Evolutionary conservation across 1,284 basidiomycete genomes (phyloP), one percentile per base, ranked within the genome.

Genomic region (Pulchroboletus neoregius): DNA sequence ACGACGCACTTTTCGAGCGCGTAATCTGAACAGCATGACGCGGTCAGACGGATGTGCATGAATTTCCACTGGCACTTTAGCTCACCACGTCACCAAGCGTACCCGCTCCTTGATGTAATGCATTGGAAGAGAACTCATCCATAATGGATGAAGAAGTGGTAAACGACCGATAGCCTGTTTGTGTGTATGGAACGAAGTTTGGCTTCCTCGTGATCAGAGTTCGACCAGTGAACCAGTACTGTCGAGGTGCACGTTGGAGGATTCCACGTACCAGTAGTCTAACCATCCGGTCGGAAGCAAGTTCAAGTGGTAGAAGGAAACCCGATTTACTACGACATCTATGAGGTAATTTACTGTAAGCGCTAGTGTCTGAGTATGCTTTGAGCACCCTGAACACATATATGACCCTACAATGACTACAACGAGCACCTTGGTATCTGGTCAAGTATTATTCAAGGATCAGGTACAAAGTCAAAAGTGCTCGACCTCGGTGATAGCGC

Each of bases 21-120:
- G 39, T 35, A 2, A 62, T 52, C 59, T 61, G 35, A 38, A 8
- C 18, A 13, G 20, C 6, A 5, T 10, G 24, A 18, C 9, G 2
- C 1, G 22, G 27, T 56, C 20, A 50, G 43, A 26, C n/a, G 15
- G 26, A n/a, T 18, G 24, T 37, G 40, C 15, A 24, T n/a, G 26
- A 8, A 24, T 18, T 11, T 32, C 16, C 20, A 28, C 22, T 16
- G 10, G 28, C 13, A 24, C 18, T 9, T 43, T 43, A n/a, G 28
- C 59, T 61, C 43, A 61, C 59, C 37, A 34, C 44, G 0, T 59
- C 56, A 33, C 59, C 62, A 7, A 61, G 45, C 15, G 52, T 50
- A 4, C 46, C 39, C 5, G 39, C 36, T 24, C 49, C 46, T 30
- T 39, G 39, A 13, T 18, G 5, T 34, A 2, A 41, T 0, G 18